A percentile compares a stretch with the other conserved stretches of the same genome.
phyloP scores from a whole-genome alignment of 495 filamentous ascomycete genomes.

The Aspergillus leporis region DNA sequence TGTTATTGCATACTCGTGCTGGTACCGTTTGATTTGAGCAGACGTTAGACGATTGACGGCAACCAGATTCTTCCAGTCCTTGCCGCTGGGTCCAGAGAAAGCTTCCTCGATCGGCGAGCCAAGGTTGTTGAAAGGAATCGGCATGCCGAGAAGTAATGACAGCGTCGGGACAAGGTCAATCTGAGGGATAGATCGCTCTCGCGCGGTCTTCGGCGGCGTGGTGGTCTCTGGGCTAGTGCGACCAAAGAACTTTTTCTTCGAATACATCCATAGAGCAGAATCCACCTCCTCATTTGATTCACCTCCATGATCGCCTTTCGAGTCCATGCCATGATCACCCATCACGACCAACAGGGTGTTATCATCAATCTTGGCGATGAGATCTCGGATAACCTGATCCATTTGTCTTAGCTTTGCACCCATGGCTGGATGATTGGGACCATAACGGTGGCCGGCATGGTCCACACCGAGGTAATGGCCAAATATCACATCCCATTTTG shows the following conservation, averaged over 20 bases:
- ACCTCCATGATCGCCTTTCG: constrained; percentile 94
- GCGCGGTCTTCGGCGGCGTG: constrained; percentile 70
- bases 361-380: constrained; percentile 76
- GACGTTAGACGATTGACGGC: constrained; percentile 73
- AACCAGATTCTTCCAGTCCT: constrained; percentile 73
- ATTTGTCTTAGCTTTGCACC: constrained; percentile 87
- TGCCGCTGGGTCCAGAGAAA: constrained; percentile 68
- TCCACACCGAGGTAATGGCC: constrained; percentile 95
- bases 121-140: constrained; percentile 97
- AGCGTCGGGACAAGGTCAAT: constrained; percentile 95
- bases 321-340: constrained; percentile 98
- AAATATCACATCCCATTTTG: constrained; percentile 87
- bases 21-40: constrained; percentile 88
- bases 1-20: constrained; percentile 61
- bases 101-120: constrained; percentile 92
- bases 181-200: constrained; percentile 81
- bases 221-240: constrained; percentile 61
- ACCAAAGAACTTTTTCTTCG: constrained; percentile 79
- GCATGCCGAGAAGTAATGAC: constrained; percentile 81
- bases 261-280: constrained; percentile 98
- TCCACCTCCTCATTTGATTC: constrained; percentile 94
- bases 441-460: constrained; percentile 95
- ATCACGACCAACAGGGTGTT: constrained; percentile 89
- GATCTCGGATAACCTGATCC: constrained; percentile 72
- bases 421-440: constrained; percentile 91